Evolutionary conservation across 1,284 basidiomycete genomes (phyloP), one percentile per base, ranked within the genome.

Genomic region (Ustilago tritici): DNA sequence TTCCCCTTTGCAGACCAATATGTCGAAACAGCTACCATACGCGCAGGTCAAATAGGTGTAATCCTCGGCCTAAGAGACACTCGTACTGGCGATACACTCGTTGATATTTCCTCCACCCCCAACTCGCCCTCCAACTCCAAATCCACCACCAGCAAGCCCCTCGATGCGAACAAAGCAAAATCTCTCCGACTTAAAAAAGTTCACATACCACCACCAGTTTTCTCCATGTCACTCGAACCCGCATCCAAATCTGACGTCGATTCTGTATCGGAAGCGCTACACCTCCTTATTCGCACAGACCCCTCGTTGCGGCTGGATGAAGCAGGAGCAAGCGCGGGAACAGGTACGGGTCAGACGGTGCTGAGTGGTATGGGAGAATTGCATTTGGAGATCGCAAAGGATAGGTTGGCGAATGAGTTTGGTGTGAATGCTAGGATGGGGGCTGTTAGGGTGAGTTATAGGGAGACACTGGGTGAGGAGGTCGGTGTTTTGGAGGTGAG

Each of bases 311-410:
- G 93, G 6, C 88, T 92, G 28, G 85, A 86, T 61, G 76, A 75
- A 17, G 53, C 77, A 4, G 68, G 70, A 0, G 71, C 64, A 11
- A 60, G 65, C 4, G 76, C 43, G 5, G 49, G 49, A 1, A 50
- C 49, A 31, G 49, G 73, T 2, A 93, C 95, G 71, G 93, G 93
- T 0, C 93, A 95, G 81, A 88, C 93, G 41, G 89, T 95, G 41
- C 89, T 94, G 2, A 92, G 94, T 77, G 93, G 93, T 4, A 90
- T 95, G 63, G 93, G 93, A 14, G 91, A 92, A 43, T 89, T 95
- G 34, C 93, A 95, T 84, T 89, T 95, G 8, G 94, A 95, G 85
- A 95, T 95, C 65, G 89, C 94, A 1, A 92, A 93, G 86, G 90
- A 91, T 41, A 89, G 94, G 32, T 87, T 95, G 36, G 88, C 88